phyloP scores from a whole-genome alignment of 192 early-diverging fungal species.

The Jimgerdemannia flammicorona region DNA sequence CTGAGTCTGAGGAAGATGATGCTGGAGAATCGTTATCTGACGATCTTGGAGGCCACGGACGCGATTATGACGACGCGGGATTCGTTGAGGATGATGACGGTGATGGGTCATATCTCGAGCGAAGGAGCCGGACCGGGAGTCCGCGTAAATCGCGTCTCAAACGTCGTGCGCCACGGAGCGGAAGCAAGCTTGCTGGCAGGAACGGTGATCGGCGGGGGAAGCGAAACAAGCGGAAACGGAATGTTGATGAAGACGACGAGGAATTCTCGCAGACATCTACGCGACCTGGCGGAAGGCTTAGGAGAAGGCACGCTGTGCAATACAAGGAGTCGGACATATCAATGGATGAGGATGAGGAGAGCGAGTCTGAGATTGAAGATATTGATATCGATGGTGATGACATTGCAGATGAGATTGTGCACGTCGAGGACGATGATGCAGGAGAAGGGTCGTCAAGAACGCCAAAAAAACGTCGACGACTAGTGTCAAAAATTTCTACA shows the following conservation, averaged over 20 bases:
- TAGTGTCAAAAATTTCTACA: not conserved
- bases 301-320: constrained; percentile 28
- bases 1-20: constrained; percentile 11
- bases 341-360: constrained; percentile 41
- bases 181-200: not conserved
- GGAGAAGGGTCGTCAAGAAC: not conserved
- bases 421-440: constrained; percentile 3
- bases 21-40: constrained; percentile 2
- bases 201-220: constrained; percentile 3
- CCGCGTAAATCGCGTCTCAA: constrained; percentile 1
- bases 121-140: constrained; percentile 20
- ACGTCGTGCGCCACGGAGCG: not conserved
- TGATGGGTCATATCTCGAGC: constrained; percentile 14
- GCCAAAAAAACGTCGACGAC: not conserved
- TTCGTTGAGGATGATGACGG: constrained; percentile 37
- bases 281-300: constrained; percentile 18
- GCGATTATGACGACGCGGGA: constrained; percentile 6
- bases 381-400: constrained; percentile 21
- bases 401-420: constrained; percentile 1
- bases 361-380: constrained; percentile 22
- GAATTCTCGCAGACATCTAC: constrained; percentile 15
- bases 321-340: constrained; percentile 17
- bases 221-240: not conserved
- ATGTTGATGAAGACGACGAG: constrained; percentile 10
- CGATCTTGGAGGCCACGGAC: not conserved